Evolutionary conservation across 257 asterid species (phyloP), one percentile per base, ranked within the genome.

Genomic region (Plectranthus barbatus): DNA sequence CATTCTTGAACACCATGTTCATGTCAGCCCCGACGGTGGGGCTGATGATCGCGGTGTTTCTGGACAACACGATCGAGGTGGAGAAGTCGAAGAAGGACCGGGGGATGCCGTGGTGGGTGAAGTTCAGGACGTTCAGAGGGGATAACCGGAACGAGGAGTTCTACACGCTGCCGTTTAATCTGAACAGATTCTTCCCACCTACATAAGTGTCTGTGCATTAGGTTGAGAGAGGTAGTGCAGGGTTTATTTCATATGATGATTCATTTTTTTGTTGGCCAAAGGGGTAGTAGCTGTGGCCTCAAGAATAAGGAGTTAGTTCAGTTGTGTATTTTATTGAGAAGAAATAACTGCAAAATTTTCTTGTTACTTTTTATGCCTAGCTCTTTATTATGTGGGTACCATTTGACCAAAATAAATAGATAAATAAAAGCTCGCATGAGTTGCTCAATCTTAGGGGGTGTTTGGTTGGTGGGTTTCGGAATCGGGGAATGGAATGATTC

Each of bases 61-160:
- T 92, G 0, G 99, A 92, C 82, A 92, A 89, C 90, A 92, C 99
- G 6, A 23, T 92, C 52, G 99, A 92, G 2, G 99, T 89, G 66
- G 95, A 92, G 78, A 86, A 83, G 67, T 87, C 99, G 24, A 92
- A 92, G 83, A 86, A 79, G 75, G 97, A 92, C 24, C 73, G 99
- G 0, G 99, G 99, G n/a, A 92, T 92, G 99, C 96, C 99, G 17
- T 92, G 97, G 97, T 92, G 99, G 99, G 77, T 82, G 58, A 92
- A 92, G 76, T 92, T 92, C 76, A 74, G 99, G 66, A 85, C 97
- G 4, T 92, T 86, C 36, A 79, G 95, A 81, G 99, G 99, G 48
- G 99, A 92, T 44, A 92, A 85, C 47, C 76, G 99, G 45, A 89
- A 92, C 12, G 99, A 92, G 70, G 99, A 92, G 53, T 92, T 92